A percentile compares a stretch with the other conserved stretches of the same genome.
These are phyloP conservation scores for Pinus tabuliformis DNA, from an alignment of 75 land plant genomes.

Conservation along the genomic window DNA sequence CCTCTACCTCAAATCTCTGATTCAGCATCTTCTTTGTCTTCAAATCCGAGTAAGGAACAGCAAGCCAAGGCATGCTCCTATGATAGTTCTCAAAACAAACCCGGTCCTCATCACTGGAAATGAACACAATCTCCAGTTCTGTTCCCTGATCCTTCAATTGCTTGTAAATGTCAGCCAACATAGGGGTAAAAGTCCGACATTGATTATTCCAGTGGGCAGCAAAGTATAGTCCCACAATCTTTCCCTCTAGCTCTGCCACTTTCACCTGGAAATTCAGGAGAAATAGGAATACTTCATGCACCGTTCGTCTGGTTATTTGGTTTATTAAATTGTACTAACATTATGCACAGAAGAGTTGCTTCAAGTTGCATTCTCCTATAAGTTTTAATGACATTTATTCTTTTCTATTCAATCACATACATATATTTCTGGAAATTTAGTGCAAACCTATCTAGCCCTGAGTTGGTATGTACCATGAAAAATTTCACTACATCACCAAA, in stretches of 20 bases:
- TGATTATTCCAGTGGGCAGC: slow-evolving; percentile 69
- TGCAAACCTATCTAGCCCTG: too few species aligned
- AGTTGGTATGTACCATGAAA: too few species aligned
- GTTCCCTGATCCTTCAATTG: slow-evolving; percentile 24
- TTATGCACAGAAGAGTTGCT: background rate
- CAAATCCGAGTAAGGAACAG: slow-evolving; percentile 52
- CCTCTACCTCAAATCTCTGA: slow-evolving; percentile 44
- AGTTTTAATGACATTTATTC: background rate
- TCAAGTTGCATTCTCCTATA: too few species aligned
- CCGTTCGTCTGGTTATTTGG: background rate
- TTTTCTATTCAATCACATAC: background rate
- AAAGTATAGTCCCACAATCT: slow-evolving; percentile 55
- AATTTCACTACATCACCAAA: too few species aligned
- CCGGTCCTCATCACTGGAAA: slow-evolving; percentile 55
- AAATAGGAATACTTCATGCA: background rate
- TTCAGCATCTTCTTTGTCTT: slow-evolving; percentile 38
- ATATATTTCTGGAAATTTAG: too few species aligned
- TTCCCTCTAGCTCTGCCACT: slow-evolving; percentile 41
- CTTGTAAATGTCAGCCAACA: slow-evolving; percentile 31
- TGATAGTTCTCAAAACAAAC: slow-evolving; percentile 36
- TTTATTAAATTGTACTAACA: background rate
- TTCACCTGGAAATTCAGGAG: slow-evolving; percentile 27
- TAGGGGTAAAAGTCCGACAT: slow-evolving; percentile 49
- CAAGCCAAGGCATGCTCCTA: slow-evolving; percentile 64
- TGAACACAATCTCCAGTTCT: slow-evolving; percentile 54